Percentiles rank a stretch among this genome's conserved stretches.
phyloP scores from a whole-genome alignment of 2,329 filamentous ascomycete species.

The Trichoderma citrinoviride region DNA sequence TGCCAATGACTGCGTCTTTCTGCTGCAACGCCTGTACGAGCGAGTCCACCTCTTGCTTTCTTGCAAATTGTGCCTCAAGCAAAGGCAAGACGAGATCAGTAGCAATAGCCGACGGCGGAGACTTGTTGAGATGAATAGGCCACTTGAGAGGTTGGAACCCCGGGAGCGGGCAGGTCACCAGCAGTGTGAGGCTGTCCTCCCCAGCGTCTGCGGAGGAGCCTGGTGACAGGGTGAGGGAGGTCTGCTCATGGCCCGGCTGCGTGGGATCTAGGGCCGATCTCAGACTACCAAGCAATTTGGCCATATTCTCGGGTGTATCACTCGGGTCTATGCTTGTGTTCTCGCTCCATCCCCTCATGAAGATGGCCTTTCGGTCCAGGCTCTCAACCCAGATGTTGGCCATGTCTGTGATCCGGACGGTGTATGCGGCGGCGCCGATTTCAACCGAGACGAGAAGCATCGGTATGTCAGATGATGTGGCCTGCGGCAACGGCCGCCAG shows the following conservation, averaged over 20 bases:
- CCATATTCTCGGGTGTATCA: constrained; percentile 65
- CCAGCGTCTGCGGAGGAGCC: constrained; percentile 34
- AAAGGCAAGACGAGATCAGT: constrained; percentile 53
- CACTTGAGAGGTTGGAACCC: constrained; percentile 63
- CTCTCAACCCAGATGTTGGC: constrained; percentile 70
- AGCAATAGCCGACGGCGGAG: constrained; percentile 42
- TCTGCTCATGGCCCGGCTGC: constrained; percentile 43
- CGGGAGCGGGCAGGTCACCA: constrained; percentile 61
- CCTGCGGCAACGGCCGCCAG: constrained; percentile 51
- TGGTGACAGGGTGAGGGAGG: constrained; percentile 44
- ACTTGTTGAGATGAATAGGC: constrained; percentile 57
- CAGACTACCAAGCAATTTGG: constrained; percentile 64
- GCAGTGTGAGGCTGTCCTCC: constrained; percentile 48
- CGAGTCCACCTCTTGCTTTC: constrained; percentile 41
- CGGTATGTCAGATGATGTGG: constrained; percentile 47
- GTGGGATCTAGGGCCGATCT: constrained; percentile 49
- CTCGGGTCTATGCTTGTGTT: constrained; percentile 72
- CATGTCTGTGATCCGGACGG: constrained; percentile 67
- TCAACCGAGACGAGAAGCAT: constrained; percentile 61
- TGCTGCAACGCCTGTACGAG: constrained; percentile 45
- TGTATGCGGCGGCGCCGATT: constrained; percentile 58
- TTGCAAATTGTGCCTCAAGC: constrained; percentile 45
- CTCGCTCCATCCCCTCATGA: constrained; percentile 58
- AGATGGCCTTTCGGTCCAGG: constrained; percentile 60
- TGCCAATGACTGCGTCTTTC: constrained; percentile 52